A percentile compares a stretch with the other conserved stretches of the same genome.
Conservation (phyloP, 176 grass and related monocot species). For the Lolium perenne region DNA sequence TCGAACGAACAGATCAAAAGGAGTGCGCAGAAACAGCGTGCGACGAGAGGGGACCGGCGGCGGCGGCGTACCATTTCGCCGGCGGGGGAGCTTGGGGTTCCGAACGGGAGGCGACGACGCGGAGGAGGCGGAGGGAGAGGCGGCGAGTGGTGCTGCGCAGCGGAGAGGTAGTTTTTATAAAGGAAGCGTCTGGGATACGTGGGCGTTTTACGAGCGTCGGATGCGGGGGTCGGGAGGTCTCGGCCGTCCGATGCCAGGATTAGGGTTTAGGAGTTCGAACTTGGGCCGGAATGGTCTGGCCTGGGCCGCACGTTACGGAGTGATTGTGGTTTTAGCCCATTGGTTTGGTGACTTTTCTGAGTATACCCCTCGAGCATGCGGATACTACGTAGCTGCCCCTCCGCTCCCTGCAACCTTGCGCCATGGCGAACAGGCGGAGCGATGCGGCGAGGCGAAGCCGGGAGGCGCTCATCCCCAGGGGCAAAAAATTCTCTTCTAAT, state of each 20-base stretch:
- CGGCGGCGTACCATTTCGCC: constrained; percentile 52
- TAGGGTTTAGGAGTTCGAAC: constrained; percentile 46
- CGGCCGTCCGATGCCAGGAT: constrained; percentile 33
- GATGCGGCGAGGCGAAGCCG: neutral
- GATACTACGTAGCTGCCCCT: neutral
- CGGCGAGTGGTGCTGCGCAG: constrained; percentile 14
- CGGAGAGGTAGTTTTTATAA: constrained; percentile 31
- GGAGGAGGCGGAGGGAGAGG: constrained; percentile 27
- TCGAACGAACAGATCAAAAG: neutral
- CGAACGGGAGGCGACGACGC: constrained; percentile 44
- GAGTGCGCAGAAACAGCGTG: too few relatives aligned
- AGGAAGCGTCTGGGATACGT: constrained; percentile 32
- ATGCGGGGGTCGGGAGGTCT: constrained; percentile 8
- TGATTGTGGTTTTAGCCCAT: neutral
- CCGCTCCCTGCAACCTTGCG: neutral
- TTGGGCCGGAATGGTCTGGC: neutral
- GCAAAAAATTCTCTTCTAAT: neutral
- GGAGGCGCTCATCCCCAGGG: neutral
- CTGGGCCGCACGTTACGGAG: too few relatives aligned
- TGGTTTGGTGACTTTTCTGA: neutral
- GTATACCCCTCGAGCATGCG: neutral
- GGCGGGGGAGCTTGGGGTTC: constrained; percentile 47
- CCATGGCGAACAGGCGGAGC: neutral
- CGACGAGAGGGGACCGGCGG: neutral
- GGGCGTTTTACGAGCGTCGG: neutral